Conservation (phyloP, 2,329 filamentous ascomycete genomes). For the Colletotrichum sp. region DNA sequence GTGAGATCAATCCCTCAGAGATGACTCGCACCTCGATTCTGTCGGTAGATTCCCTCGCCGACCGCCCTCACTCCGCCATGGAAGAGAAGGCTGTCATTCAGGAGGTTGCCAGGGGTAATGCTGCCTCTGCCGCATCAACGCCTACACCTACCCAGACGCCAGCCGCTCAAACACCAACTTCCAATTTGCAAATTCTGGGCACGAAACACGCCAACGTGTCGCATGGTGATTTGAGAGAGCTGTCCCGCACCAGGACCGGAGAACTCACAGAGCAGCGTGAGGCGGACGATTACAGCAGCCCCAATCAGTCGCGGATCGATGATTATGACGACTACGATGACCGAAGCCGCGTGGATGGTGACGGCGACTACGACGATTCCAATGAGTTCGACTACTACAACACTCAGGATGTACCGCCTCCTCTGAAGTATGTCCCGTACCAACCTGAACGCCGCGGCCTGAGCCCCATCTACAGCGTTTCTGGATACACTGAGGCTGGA, state of each 20-base stretch:
- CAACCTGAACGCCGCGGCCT: constrained; percentile 73
- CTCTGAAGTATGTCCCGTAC: constrained; percentile 71
- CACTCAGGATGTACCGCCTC: constrained; percentile 68
- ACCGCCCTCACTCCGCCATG: constrained; percentile 72
- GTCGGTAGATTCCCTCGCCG: constrained; percentile 74
- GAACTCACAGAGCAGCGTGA: constrained; percentile 47
- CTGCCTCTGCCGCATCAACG: constrained; percentile 65
- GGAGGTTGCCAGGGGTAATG: constrained; percentile 64
- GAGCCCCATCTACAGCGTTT: constrained; percentile 92
- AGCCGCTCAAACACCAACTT: constrained; percentile 40
- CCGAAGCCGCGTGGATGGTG: neutral
- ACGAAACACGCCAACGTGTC: constrained; percentile 71
- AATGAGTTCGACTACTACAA: constrained; percentile 57
- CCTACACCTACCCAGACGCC: constrained; percentile 66
- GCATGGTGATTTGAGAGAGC: constrained; percentile 61
- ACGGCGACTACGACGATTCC: constrained; percentile 43
- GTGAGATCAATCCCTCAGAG: constrained; percentile 85
- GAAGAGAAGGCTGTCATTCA: constrained; percentile 66
- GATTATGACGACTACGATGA: constrained; percentile 35
- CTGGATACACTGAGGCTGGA: constrained; percentile 78
- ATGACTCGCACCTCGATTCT: constrained; percentile 87
- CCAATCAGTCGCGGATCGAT: constrained; percentile 43
- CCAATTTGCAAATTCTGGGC: constrained; percentile 62
- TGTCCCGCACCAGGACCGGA: constrained; percentile 44
- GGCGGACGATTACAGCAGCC: constrained; percentile 42